Conservation (phyloP, 2,329 filamentous ascomycete species). For the Aaosphaeria arxii region DNA sequence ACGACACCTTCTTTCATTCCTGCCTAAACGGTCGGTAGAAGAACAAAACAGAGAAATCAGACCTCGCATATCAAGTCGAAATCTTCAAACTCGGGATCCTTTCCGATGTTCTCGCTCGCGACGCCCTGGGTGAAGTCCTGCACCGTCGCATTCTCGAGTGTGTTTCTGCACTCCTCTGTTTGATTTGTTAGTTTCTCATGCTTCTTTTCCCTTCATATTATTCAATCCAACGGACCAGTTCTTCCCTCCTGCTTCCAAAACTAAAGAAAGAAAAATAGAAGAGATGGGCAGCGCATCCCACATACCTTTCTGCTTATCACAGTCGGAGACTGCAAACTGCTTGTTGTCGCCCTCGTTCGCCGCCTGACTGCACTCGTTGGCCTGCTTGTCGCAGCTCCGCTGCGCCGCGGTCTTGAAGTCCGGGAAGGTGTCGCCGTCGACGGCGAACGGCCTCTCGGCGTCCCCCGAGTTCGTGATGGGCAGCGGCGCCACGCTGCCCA, state of each 20-base stretch:
- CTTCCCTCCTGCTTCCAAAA: background rate
- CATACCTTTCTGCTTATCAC: slow-evolving; percentile 51
- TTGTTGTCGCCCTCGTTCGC: slow-evolving; percentile 50
- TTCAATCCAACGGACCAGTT: too few relatives aligned
- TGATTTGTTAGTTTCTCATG: background rate
- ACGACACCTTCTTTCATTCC: too few relatives aligned
- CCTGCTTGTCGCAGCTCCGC: slow-evolving; percentile 62
- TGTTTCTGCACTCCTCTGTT: slow-evolving; percentile 24
- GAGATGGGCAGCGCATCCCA: background rate
- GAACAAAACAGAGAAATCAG: background rate
- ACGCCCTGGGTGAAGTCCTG: slow-evolving; percentile 23
- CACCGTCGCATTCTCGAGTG: slow-evolving; percentile 8
- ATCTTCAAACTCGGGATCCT: slow-evolving; percentile 36
- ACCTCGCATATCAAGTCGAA: slow-evolving; percentile 37
- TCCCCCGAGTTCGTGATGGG: slow-evolving; percentile 50
- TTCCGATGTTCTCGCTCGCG: slow-evolving; percentile 32
- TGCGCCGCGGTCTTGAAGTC: slow-evolving; percentile 55
- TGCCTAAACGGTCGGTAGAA: too few relatives aligned
- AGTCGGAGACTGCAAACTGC: slow-evolving; percentile 47
- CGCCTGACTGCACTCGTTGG: slow-evolving; percentile 52
- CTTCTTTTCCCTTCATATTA: background rate
- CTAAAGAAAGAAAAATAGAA: background rate
- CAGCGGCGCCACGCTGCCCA: slow-evolving; percentile 52
- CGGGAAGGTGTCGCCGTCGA: slow-evolving; percentile 47
- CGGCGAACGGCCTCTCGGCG: slow-evolving; percentile 41